Evolutionary conservation across 352 stramenopile species (phyloP).

Genomic region (Peronosclerospora sorghi): DNA sequence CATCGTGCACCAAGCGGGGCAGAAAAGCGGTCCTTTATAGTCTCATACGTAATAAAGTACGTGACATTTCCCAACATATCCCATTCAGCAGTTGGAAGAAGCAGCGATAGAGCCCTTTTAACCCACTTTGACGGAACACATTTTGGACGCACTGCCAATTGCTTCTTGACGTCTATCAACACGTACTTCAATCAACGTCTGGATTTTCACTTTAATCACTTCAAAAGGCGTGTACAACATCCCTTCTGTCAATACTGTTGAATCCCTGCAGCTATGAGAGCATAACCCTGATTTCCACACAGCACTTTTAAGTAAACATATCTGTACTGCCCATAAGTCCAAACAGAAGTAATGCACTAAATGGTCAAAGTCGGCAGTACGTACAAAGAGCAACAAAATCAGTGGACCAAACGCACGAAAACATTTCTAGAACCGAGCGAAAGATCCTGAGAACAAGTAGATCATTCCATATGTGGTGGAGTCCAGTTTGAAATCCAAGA

Average conservation of each 20-base stretch:
- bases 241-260: constrained; percentile 50
- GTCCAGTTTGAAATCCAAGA: too few relatives aligned
- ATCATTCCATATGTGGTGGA: too few relatives aligned
- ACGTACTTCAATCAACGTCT: constrained; percentile 66
- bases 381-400: too few relatives aligned
- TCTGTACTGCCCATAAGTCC: constrained; percentile 63
- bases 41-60: constrained; percentile 81
- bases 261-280: constrained; percentile 39
- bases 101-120: constrained; percentile 64
- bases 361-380: too few relatives aligned
- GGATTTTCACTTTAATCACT: constrained; percentile 68
- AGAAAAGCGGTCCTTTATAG: constrained; percentile 56
- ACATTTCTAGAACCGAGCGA: too few relatives aligned
- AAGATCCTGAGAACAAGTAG: too few relatives aligned
- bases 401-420: too few relatives aligned
- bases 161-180: constrained; percentile 51
- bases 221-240: constrained; percentile 64
- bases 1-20: constrained; percentile 36
- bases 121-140: constrained; percentile 45
- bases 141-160: constrained; percentile 64
- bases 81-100: constrained; percentile 48
- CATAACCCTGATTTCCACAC: constrained; percentile 2
- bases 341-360: constrained; percentile 52
- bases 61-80: constrained; percentile 81
- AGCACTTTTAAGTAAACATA: constrained; percentile 36